Conservation (phyloP, 257 asterid species). For the Nicotiana undulata region DNA sequence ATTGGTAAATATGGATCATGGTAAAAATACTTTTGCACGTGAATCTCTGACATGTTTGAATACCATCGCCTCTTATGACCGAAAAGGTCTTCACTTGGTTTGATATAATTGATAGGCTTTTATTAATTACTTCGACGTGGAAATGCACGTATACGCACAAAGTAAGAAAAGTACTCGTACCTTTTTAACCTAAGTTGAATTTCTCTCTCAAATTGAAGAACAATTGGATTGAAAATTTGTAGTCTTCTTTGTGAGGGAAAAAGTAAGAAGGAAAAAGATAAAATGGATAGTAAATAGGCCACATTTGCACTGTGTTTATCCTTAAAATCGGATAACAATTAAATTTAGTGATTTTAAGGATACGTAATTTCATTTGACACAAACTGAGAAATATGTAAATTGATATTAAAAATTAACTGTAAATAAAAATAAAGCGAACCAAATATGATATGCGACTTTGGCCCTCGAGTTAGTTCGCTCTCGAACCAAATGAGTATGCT, state of each 20-base stretch:
- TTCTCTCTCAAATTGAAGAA: no score
- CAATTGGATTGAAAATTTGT: no score
- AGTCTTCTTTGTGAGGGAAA: not conserved
- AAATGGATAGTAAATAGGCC: not conserved
- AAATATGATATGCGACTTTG: no score
- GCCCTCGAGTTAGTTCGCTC: no score
- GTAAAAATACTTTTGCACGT: not conserved
- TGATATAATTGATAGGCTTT: not conserved
- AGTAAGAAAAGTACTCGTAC: not conserved
- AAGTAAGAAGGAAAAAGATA: not conserved
- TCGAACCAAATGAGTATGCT: no score
- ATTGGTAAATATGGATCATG: not conserved
- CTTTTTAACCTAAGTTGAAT: not conserved
- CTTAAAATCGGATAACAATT: no score
- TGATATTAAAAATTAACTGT: no score
- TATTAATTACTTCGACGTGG: not conserved
- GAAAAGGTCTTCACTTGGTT: not conserved
- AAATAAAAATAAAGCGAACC: no score
- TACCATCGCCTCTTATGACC: not conserved
- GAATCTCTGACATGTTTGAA: conserved; percentile 3
- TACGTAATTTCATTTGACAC: no score
- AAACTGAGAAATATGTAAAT: no score
- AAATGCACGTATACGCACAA: not conserved
- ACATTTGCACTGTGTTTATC: not conserved
- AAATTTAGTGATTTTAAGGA: no score